phyloP scores from a whole-genome alignment of 2,329 filamentous ascomycete genomes.

The Aspergillus sp. region DNA sequence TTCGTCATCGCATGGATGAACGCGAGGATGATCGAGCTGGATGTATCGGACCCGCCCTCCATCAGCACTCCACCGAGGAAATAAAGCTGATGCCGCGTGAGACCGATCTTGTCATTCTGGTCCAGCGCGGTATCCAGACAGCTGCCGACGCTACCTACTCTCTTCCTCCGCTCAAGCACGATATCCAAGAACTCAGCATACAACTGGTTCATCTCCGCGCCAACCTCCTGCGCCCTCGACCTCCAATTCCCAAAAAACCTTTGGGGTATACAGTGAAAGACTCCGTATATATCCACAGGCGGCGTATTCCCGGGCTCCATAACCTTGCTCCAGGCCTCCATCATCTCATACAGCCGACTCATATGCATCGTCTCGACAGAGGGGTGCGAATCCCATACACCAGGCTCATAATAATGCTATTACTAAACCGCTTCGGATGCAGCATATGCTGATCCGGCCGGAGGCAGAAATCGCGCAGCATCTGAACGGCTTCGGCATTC shows the following conservation, averaged over 20 bases:
- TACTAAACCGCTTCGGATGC: constrained; percentile 45
- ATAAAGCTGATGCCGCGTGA: constrained; percentile 38
- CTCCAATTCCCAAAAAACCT: constrained; percentile 37
- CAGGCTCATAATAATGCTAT: constrained; percentile 44
- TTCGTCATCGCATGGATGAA: constrained; percentile 49
- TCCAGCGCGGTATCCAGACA: constrained; percentile 41
- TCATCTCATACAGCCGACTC: constrained; percentile 37
- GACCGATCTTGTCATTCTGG: constrained; percentile 27
- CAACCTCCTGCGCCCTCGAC: constrained; percentile 32
- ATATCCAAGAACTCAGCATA: constrained; percentile 33
- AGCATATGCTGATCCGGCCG: constrained; percentile 38
- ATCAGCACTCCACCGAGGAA: constrained; percentile 36
- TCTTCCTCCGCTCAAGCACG: constrained; percentile 29
- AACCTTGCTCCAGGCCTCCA: constrained; percentile 41
- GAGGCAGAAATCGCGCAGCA: constrained; percentile 38
- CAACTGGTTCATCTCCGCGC: constrained; percentile 37
- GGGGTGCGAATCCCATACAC: constrained; percentile 32
- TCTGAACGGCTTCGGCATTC: constrained; percentile 46
- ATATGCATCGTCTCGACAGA: constrained; percentile 30
- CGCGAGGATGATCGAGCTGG: constrained; percentile 35
- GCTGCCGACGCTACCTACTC: constrained; percentile 17
- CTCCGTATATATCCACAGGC: constrained; percentile 44
- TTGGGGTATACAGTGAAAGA: constrained; percentile 41
- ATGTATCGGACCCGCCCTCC: constrained; percentile 42
- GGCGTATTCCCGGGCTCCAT: constrained; percentile 46